Conservation (phyloP, 1,284 basidiomycete species). For the Quambalaria eucalypti region DNA sequence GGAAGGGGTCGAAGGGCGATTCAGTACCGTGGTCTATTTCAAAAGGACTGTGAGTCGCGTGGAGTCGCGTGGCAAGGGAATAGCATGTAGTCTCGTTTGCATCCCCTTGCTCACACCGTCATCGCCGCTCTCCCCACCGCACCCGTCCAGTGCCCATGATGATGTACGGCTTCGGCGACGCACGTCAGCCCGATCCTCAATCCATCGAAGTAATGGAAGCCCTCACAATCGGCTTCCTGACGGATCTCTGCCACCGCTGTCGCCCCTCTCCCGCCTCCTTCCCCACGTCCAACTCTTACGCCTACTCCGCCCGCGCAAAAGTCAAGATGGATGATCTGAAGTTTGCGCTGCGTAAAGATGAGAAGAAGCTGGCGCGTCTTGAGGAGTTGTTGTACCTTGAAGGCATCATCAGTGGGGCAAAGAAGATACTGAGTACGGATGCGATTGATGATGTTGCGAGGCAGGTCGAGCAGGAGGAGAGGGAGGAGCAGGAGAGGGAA, state of each 20-base stretch:
- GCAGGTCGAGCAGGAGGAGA: slow-evolving; percentile 1
- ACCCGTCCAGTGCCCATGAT: slow-evolving; percentile 71
- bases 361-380: slow-evolving; percentile 37
- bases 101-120: too few relatives aligned
- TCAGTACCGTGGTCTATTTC: too few relatives aligned
- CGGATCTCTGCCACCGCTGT: slow-evolving; percentile 62
- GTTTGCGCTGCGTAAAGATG: slow-evolving; percentile 41
- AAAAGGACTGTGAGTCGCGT: too few relatives aligned
- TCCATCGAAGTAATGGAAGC: slow-evolving; percentile 87
- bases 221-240: slow-evolving; percentile 80
- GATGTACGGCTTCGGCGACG: slow-evolving; percentile 94
- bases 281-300: slow-evolving; percentile 13
- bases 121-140: too few relatives aligned
- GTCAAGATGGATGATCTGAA: slow-evolving; percentile 44
- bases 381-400: slow-evolving; percentile 45
- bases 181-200: slow-evolving; percentile 73
- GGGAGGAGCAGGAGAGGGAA: not conserved
- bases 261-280: slow-evolving; percentile 39
- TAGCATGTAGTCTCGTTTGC: too few relatives aligned
- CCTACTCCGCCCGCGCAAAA: slow-evolving; percentile 15
- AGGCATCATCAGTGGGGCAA: slow-evolving; percentile 40
- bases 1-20: too few relatives aligned
- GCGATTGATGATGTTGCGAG: not conserved
- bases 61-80: too few relatives aligned
- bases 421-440: slow-evolving; percentile 13